Evolutionary conservation across 441 rosid genomes (phyloP), one percentile per base, ranked within the genome.

Genomic region (Mallotus repandus): DNA sequence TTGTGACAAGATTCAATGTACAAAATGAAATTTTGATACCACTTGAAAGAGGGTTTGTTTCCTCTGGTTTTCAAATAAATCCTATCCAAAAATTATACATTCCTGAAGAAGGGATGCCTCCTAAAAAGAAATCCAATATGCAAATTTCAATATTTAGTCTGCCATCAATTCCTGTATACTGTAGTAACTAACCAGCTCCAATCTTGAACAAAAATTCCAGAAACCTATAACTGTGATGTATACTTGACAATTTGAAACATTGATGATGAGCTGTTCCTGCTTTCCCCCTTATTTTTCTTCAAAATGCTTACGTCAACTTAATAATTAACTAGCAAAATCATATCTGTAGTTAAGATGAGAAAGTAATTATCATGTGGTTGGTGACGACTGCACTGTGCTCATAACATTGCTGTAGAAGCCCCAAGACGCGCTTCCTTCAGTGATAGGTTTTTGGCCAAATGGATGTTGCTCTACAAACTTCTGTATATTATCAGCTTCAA

Each of bases 381-480:
- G 29, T 38, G 19, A 48, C 5, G 74, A 63, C 68, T 43, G 45
- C 50, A 82, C 59, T 25, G 85, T 38, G 75, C 71, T 55, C 43
- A 89, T 71, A 52, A 80, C 90, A 67, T 71, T 64, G 57, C 35
- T 71, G 81, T 89, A 95, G 78, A 86, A 95, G 66, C 81, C 84
- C 98, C 97, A 91, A 49, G 68, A 66, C 65, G 80, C 71, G 77
- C 84, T 87, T 52, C 71, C 54, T 83, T 88, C 84, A 1, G 86
- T 82, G 49, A 95, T 86, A 52, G 88, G 85, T 13, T 68, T 79
- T 79, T 95, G 97, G 43, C 97, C 99, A 73, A 91, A 88, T 32
- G 92, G 89, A 64, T 90, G 83, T 9, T 82, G 83, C 80, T 79
- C 88, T 14, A 91, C 83, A 72, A 85, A 96, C 22, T 73, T 84